Conservation (phyloP, 2,329 filamentous ascomycete species). For the Trichoderma breve region DNA sequence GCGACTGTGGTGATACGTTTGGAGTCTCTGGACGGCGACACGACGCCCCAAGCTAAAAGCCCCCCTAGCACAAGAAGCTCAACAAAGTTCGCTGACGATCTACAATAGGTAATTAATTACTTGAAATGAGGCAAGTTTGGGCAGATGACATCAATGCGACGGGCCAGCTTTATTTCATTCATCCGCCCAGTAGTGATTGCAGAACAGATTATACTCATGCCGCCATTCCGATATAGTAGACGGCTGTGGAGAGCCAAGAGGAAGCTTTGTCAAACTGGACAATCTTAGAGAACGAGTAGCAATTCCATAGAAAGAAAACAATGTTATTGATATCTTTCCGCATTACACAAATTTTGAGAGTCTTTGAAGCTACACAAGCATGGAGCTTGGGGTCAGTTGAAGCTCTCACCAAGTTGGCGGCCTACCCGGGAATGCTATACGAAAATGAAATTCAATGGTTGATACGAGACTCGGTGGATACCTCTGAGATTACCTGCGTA, state of each 20-base stretch:
- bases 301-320: too few species aligned
- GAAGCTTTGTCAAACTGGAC: neutral
- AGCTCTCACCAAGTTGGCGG: neutral
- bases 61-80: neutral
- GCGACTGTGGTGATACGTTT: constrained; percentile 7
- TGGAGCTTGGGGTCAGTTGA: neutral
- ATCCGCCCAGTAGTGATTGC: too few species aligned
- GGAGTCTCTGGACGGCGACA: neutral
- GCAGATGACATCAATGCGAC: neutral
- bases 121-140: neutral
- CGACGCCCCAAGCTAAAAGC: neutral
- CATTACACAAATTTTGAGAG: too few species aligned
- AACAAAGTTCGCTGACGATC: neutral
- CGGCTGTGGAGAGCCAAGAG: neutral
- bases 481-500: neutral
- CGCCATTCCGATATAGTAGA: neutral
- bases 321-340: too few species aligned
- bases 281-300: neutral
- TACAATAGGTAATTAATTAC: neutral
- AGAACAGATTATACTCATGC: neutral
- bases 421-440: neutral
- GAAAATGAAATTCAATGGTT: too few species aligned
- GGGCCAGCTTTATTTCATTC: neutral
- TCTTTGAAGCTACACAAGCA: neutral
- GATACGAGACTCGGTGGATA: neutral